Conservation (phyloP, 1,284 basidiomycete genomes). For the Cutaneotrichosporon sp. region DNA sequence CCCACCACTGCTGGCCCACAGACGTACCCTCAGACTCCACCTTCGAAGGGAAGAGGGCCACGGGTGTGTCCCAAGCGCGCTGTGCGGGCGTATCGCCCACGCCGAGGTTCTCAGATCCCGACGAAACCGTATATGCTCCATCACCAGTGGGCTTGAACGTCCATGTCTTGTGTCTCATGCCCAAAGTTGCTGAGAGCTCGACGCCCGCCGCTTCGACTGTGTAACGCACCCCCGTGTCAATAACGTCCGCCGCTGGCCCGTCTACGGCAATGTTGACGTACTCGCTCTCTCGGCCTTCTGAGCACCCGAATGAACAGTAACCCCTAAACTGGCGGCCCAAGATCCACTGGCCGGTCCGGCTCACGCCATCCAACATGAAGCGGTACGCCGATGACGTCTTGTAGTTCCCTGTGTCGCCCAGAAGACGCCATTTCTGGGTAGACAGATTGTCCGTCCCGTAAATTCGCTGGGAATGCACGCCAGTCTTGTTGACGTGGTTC, state of each 20-base stretch:
- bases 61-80: constrained; percentile 9
- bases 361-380: constrained; percentile 9
- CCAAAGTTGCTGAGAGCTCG: not conserved
- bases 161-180: not conserved
- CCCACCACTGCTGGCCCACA: constrained; percentile 14
- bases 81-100: not conserved
- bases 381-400: constrained; percentile 12
- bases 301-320: constrained; percentile 17
- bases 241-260: not conserved
- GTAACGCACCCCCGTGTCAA: constrained; percentile 5
- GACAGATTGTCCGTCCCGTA: constrained; percentile 11
- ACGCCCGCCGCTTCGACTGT: not conserved
- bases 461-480: constrained; percentile 6
- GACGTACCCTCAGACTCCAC: too few species aligned
- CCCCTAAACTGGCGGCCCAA: constrained; percentile 8
- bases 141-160: constrained; percentile 6
- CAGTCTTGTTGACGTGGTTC: constrained; percentile 8
- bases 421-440: constrained; percentile 8
- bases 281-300: constrained; percentile 5
- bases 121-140: constrained; percentile 10
- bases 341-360: constrained; percentile 1
- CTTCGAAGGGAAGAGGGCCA: not conserved
- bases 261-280: constrained; percentile 12
- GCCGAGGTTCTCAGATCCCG: not conserved
- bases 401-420: constrained; percentile 16